Base-by-base conservation (phyloP, 2,329 filamentous ascomycete species). In the Neophaeococcomyces mojaviensis region DNA sequence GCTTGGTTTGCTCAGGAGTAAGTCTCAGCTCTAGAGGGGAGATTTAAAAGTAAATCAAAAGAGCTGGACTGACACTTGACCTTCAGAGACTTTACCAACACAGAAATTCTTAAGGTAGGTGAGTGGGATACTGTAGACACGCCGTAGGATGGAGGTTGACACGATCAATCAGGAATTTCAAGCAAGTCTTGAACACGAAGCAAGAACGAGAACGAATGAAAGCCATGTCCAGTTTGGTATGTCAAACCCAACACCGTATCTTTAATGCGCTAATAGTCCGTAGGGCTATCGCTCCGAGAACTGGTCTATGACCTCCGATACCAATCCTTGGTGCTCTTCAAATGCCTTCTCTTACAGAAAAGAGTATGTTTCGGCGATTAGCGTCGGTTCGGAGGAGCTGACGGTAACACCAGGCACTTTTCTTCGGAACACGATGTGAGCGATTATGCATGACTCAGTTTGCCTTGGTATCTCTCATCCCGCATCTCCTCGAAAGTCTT, bases 361-460 rank as follows among this genome's bases (percentile, higher is more conserved):
- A 98, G 97, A 81, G 89, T 94, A 64, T 18, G 58, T 46, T 18
- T 41, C 9, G 40, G 32, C 12, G 20, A 13, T 9, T 4, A 3
- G 24, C 15, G 19, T n/a, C 24, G 18, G 8, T 3, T 20, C 24
- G 22, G 8, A 6, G 20, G 4, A 13, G n/a, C 33, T 44, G 32
- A 44, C 20, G 13, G 6, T 10, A 5, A 26, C 15, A 22, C 0
- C 56, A 95, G 89, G 97, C 97, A 85, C 81, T 98, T 44, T 97
- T 98, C 70, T 98, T 97, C 59, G 89, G 92, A 51, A 88, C 90
- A n/a, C 82, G 88, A 58, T 97, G 92, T 66, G 92, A 98, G 66
- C 79, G 86, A 54, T 71, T 98, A 56, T 98, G 92, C 76, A 94
- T 97, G 86, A 89, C 95, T 68, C 92, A 98, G 65, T 98, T 97